Percentiles rank a stretch among this genome's conserved stretches.
These are phyloP conservation scores for Tritrichomonas foetus DNA, from an alignment of 208 protist genomes.

Conservation along the genomic window DNA sequence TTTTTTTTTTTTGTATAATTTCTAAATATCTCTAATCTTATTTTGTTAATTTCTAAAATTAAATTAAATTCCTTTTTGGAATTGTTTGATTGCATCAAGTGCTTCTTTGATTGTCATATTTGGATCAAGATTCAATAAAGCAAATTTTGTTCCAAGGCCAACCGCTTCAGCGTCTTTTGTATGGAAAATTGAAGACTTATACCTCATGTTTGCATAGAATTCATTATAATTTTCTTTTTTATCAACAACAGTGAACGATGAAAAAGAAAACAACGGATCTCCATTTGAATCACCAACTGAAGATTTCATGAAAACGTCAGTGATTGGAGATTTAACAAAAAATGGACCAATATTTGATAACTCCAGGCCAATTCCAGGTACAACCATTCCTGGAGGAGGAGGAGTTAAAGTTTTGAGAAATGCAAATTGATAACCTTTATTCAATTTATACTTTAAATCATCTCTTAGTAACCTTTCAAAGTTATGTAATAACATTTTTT, in stretches of 20 bases:
- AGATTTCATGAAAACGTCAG: constrained; percentile 21
- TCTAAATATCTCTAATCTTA: too few relatives aligned
- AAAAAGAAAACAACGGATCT: not conserved
- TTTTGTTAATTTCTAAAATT: too few relatives aligned
- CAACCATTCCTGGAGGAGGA: not conserved
- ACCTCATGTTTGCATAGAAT: too few relatives aligned
- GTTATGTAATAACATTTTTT: not conserved
- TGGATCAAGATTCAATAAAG: too few relatives aligned
- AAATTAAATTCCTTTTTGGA: too few relatives aligned
- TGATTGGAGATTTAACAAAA: not conserved
- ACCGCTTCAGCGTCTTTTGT: too few relatives aligned
- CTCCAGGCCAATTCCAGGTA: constrained; percentile 13
- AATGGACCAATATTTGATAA: not conserved
- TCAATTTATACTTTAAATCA: not conserved
- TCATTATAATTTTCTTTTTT: too few relatives aligned
- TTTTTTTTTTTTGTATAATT: too few relatives aligned
- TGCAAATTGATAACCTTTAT: not conserved
- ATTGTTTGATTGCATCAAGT: too few relatives aligned
- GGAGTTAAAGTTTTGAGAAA: not conserved
- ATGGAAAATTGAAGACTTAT: too few relatives aligned
- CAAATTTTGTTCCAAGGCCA: too few relatives aligned
- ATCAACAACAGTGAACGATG: not conserved
- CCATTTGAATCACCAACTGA: not conserved
- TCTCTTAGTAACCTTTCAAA: not conserved
- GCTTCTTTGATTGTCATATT: too few relatives aligned